Evolutionary conservation across 2,329 filamentous ascomycete species (phyloP).

Genomic region (Pseudogymnoascus verrucosus): DNA sequence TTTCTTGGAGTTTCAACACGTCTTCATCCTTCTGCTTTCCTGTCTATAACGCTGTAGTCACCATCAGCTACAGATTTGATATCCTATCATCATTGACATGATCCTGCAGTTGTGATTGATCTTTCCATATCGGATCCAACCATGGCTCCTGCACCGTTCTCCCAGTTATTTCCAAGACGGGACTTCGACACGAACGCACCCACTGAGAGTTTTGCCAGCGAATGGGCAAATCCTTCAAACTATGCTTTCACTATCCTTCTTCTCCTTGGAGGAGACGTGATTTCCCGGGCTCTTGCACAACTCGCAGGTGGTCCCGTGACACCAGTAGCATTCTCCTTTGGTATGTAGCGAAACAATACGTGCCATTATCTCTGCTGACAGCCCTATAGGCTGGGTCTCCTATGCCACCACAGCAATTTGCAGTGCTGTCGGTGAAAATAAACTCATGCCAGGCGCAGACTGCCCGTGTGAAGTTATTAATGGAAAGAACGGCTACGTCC

Average conservation of each 20-base stretch:
- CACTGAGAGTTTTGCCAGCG: not conserved
- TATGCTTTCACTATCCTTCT: conserved; percentile 29
- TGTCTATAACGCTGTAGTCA: not conserved
- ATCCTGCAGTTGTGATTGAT: not conserved
- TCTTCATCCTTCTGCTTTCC: not conserved
- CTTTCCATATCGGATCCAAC: not conserved
- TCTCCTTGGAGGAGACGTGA: conserved; percentile 30
- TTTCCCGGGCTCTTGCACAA: conserved; percentile 29
- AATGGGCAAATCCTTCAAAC: conserved; percentile 10
- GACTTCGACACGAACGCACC: not conserved
- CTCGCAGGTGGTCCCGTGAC: conserved; percentile 22
- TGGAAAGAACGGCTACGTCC: conserved; percentile 28
- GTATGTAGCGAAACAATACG: not conserved
- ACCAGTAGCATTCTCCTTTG: conserved; percentile 28
- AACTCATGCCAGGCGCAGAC: conserved; percentile 30
- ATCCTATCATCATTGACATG: not conserved
- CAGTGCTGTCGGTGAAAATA: conserved; percentile 24
- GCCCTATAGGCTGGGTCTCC: conserved; percentile 23
- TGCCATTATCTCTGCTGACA: not conserved
- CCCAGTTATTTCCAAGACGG: not conserved
- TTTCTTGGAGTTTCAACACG: no score
- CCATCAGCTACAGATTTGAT: not conserved
- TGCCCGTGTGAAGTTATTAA: conserved; percentile 30
- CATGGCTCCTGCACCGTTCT: not conserved
- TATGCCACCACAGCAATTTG: conserved; percentile 20